These are phyloP conservation scores for Panicum virgatum DNA, from an alignment of 202 grass and related monocot genomes.

Conservation along the genomic window DNA sequence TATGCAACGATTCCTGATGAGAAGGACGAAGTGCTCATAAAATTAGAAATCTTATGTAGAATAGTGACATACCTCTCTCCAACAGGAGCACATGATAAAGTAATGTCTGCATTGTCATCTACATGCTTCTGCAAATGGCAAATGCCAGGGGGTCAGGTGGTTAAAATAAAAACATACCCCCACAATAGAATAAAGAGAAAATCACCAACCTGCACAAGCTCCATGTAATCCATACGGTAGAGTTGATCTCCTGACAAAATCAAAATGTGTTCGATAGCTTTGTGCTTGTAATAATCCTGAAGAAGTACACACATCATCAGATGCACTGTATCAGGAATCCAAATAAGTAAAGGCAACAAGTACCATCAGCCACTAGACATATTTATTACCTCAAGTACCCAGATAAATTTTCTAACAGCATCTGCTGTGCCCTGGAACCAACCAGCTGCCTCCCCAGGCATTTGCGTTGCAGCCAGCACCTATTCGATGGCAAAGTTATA, in stretches of 20 bases:
- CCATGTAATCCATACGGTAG: slow-evolving; percentile 86
- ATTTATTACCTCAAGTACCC: slow-evolving; percentile 75
- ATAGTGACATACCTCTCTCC: slow-evolving; percentile 49
- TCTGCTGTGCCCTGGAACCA: slow-evolving; percentile 92
- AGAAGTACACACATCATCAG: not conserved
- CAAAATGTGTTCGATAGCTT: slow-evolving; percentile 64
- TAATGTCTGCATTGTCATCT: slow-evolving; percentile 69
- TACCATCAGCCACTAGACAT: not conserved
- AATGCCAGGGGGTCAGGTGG: not conserved
- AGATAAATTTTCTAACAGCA: slow-evolving; percentile 79
- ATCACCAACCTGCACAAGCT: slow-evolving; percentile 63
- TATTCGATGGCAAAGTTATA: slow-evolving; percentile 27
- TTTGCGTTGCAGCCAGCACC: slow-evolving; percentile 87
- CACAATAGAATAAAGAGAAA: not conserved
- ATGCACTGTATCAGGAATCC: not conserved
- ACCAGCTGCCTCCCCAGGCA: slow-evolving; percentile 62
- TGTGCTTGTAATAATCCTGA: slow-evolving; percentile 76
- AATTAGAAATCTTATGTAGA: slow-evolving; percentile 2
- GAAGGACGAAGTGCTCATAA: not conserved
- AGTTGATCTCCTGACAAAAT: slow-evolving; percentile 81
- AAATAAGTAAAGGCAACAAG: not conserved
- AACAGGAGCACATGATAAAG: slow-evolving; percentile 58
- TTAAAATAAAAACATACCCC: not conserved
- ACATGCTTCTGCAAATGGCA: slow-evolving; percentile 63
- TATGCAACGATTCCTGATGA: not conserved